Percentiles rank a stretch among this genome's conserved stretches.
These are phyloP conservation scores for Paraconiothyrium sp. DNA, from an alignment of 2,329 filamentous ascomycete genomes.

Conservation along the genomic window DNA sequence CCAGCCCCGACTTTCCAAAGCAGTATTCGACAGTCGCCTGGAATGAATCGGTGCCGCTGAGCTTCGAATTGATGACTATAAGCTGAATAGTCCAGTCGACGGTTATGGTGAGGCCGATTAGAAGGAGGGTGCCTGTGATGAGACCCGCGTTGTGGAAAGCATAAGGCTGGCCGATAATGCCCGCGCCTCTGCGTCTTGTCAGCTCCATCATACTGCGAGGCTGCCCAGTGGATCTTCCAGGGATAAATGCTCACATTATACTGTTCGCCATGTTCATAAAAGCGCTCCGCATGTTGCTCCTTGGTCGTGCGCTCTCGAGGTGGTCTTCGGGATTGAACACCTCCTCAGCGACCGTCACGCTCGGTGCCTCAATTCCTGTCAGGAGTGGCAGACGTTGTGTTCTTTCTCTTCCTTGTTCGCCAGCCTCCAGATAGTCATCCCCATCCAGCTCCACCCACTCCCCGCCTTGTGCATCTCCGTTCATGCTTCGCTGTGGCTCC, in stretches of 20 bases:
- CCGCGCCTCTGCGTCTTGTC: conserved; percentile 61
- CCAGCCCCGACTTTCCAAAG: conserved; percentile 85
- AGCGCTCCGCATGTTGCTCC: conserved; percentile 84
- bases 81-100: conserved; percentile 98
- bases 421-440: conserved; percentile 66
- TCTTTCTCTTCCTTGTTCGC: conserved; percentile 50
- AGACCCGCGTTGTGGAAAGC: conserved; percentile 94
- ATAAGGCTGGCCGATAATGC: conserved; percentile 85
- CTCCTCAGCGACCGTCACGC: conserved; percentile 73
- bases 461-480: conserved; percentile 33
- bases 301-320: conserved; percentile 73
- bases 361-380: conserved; percentile 84
- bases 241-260: conserved; percentile 71
- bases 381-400: conserved; percentile 73
- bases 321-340: conserved; percentile 66
- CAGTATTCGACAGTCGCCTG: conserved; percentile 96
- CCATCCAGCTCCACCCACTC: conserved; percentile 65
- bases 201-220: conserved; percentile 16
- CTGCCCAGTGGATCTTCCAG: background rate
- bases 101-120: conserved; percentile 80
- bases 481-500: conserved; percentile 48
- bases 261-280: conserved; percentile 99
- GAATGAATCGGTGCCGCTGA: conserved; percentile 92
- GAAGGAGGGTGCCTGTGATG: conserved; percentile 78
- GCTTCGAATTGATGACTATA: conserved; percentile 97